Conservation (phyloP, 2,329 filamentous ascomycete genomes). For the Trichophyton verrucosum region DNA sequence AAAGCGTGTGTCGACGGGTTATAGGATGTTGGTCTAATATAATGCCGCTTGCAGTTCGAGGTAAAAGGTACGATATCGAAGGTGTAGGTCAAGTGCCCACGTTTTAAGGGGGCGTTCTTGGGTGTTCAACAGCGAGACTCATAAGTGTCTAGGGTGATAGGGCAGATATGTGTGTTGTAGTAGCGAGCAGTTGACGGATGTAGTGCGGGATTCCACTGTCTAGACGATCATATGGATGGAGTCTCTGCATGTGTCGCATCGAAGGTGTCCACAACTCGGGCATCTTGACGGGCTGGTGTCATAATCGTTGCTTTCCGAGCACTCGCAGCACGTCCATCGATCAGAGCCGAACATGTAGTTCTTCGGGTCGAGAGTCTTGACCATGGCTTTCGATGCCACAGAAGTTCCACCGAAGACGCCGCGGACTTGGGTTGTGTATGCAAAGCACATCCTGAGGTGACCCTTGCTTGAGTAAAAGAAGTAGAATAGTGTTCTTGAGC, state of each 20-base stretch:
- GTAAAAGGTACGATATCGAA: neutral
- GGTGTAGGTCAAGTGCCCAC: neutral
- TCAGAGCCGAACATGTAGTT: neutral
- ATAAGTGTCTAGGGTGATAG: neutral
- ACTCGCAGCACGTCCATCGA: slow-evolving; percentile 1
- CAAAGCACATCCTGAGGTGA: neutral
- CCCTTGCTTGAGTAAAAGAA: neutral
- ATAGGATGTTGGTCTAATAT: neutral
- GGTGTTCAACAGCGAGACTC: neutral
- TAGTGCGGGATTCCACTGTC: neutral
- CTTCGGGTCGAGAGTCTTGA: neutral
- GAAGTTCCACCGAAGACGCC: neutral
- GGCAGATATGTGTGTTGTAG: neutral
- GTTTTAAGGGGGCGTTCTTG: neutral
- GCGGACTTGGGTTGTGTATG: neutral
- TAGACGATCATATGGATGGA: neutral
- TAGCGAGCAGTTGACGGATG: neutral
- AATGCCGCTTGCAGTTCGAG: neutral
- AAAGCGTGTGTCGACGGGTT: neutral
- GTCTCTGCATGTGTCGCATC: neutral
- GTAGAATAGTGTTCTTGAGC: neutral
- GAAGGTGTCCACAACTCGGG: neutral
- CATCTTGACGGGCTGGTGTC: neutral
- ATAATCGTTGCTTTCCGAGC: neutral
- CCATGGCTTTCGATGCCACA: neutral